Base-by-base conservation (phyloP, 306 rosid species). In the Quercus alba region DNA sequence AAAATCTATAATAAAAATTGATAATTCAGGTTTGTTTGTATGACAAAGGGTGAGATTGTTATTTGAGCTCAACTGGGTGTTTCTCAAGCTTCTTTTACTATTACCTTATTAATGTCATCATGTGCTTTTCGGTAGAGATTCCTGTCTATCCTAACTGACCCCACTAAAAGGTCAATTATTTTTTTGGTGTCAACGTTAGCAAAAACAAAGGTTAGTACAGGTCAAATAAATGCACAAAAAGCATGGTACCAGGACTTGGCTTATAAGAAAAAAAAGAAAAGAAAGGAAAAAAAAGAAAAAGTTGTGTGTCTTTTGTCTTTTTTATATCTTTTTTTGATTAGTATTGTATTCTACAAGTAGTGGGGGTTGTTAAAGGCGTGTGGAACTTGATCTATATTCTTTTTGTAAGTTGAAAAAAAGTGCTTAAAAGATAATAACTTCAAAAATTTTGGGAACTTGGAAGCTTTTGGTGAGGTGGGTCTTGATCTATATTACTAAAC, bases 391-490 rank as follows among this genome's bases (percentile, higher is more conserved):
- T 30, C n/a, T 35, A 8, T 35, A 8, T 38, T 38, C 46, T 31
- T 30, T 9, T 21, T 64, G 30, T 64, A 33, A 49, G 14, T 49
- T 13, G 14, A 12, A 49, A 13, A 9, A 33, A 11, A 55, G 38
- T 68, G 56, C 38, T 80, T 20, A 62, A 63, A 13, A 5, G 70
- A n/a, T 63, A 28, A 3, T 12, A 21, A 8, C 51, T 68, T 14
- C 25, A 73, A 9, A 20, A 75, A 21, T 49, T 58, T 76, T 75
- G 28, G 15, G 46, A 21, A 5, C 71, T 66, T 56, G 75, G 49
- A n/a, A 21, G 41, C 66, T 71, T 67, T 21, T 76, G 75, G 73
- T 46, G 66, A 30, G 87, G 77, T 71, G 76, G 70, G 58, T 77
- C 75, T 33, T 55, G 20, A 63, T 73, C 26, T 52, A 49, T 2